phyloP scores from a whole-genome alignment of 2,329 filamentous ascomycete genomes.

The Hymenoscyphus scutula region DNA sequence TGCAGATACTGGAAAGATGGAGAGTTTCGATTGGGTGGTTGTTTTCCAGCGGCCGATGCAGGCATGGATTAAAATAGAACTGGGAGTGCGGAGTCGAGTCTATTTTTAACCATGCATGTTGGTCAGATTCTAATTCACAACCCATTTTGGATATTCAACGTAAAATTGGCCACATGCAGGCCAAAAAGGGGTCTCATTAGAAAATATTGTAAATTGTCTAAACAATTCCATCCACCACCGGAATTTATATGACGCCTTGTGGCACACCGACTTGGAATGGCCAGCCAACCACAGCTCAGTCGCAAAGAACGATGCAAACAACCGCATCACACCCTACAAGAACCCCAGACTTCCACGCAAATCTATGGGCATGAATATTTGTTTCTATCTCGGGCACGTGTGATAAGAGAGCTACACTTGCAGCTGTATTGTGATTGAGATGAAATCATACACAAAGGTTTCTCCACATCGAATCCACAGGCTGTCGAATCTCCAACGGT shows the following conservation, averaged over 20 bases:
- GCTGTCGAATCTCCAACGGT: background rate
- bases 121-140: background rate
- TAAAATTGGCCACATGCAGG: background rate
- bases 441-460: background rate
- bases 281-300: background rate
- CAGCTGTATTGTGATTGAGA: constrained; percentile 5
- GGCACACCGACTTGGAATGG: background rate
- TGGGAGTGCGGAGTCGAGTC: background rate
- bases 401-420: constrained; percentile 6
- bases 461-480: constrained; percentile 2
- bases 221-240: no score
- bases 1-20: background rate
- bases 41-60: background rate
- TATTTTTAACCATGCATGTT: constrained; percentile 1
- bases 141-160: background rate
- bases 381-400: constrained; percentile 14
- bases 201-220: background rate
- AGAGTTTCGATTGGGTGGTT: background rate
- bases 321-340: constrained; percentile 6
- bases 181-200: background rate
- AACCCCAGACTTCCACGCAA: background rate
- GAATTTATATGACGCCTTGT: background rate
- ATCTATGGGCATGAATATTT: constrained; percentile 7
- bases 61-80: background rate
- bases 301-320: background rate